Base-by-base conservation (phyloP, 306 rosid genomes). In the Citrullus mucosospermus region DNA sequence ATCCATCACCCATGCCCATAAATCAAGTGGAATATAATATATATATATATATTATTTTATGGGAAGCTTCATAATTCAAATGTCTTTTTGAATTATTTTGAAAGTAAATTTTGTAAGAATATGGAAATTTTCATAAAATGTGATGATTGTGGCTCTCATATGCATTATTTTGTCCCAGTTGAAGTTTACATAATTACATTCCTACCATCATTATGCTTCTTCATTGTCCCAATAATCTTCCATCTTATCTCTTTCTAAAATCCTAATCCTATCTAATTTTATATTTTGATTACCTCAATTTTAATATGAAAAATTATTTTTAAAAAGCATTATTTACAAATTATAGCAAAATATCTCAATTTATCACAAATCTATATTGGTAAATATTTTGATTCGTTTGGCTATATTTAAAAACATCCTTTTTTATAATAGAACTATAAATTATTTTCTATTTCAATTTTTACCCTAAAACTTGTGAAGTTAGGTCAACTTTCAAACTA, bases 111-210 rank as follows among this genome's bases (percentile, higher is more conserved):
- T 72, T 50, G 77, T 48, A 72, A 50, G 77, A 72, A 72, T 16
- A 72, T 72, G 77, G 9, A 72, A 50, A 3, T 15, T 48, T 72
- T 72, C 60, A 46, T 72, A 16, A 14, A 72, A 72, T 50, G 43
- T 72, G 77, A 72, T 72, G 43, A 72, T 72, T 72, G 44, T 72
- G 77, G 77, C 44, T 72, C 77, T 50, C 60, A 14, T 72, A 72
- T 72, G 28, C 77, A 72, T 72, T 72, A 72, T 72, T 22, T 72
- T 72, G 77, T 72, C 77, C 9, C 43, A 28, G 15, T 50, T 50
- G 15, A 72, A 28, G 77, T 15, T 50, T 72, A 72, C 77, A 72
- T 9, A 50, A 72, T 72, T 72, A 72, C 77, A 72, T 50, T 72
- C 60, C 44, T 72, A 8, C 59, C 60, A 72, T 72, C 25, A 72